Evolutionary conservation across 2,329 filamentous ascomycete genomes (phyloP).

Genomic region (Parascedosporium putredinis): DNA sequence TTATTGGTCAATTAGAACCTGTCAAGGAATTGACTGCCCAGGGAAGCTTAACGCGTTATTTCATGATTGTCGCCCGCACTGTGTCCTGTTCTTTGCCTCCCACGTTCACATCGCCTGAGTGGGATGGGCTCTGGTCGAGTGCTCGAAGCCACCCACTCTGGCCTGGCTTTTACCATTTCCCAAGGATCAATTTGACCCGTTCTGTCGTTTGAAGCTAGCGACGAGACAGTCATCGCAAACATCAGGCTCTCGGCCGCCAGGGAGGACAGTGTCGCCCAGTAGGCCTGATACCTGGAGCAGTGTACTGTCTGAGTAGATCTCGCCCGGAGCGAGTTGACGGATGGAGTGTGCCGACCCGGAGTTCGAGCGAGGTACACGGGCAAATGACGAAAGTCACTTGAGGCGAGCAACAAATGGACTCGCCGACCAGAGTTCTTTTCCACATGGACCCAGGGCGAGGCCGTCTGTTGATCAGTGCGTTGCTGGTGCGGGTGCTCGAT

Average conservation of each 20-base stretch:
- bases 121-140: too few relatives aligned
- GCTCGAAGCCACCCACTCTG: too few relatives aligned
- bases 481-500: background rate
- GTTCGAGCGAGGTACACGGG: background rate
- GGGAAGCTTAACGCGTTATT: background rate
- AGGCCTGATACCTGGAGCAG: background rate
- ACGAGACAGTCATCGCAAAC: background rate
- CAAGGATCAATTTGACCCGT: too few relatives aligned
- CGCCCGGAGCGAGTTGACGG: background rate
- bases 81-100: background rate
- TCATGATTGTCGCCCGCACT: background rate
- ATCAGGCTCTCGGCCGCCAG: too few relatives aligned
- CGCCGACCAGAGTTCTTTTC: background rate
- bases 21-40: too few relatives aligned
- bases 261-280: background rate
- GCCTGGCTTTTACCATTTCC: too few relatives aligned
- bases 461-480: background rate
- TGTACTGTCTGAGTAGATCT: background rate
- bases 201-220: background rate
- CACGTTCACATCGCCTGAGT: too few relatives aligned
- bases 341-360: conserved; percentile 1
- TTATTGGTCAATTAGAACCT: too few relatives aligned
- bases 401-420: background rate
- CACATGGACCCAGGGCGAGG: background rate
- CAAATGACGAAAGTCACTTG: conserved; percentile 1